These are phyloP conservation scores for Linum trigynum DNA, from an alignment of 345 rosid genomes.

Conservation along the genomic window DNA sequence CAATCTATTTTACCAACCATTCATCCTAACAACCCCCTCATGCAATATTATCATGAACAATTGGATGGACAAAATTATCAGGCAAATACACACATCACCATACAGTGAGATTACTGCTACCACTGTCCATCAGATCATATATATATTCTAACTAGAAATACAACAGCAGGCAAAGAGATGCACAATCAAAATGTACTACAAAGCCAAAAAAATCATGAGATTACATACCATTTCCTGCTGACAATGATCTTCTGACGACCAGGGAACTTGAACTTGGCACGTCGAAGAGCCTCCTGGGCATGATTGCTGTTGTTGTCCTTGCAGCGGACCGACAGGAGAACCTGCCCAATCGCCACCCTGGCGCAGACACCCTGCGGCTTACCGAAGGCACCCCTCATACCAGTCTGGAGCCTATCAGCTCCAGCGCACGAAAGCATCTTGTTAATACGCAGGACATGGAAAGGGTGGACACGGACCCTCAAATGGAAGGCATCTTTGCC, in stretches of 20 bases:
- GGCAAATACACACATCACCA: neutral
- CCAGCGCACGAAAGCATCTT: constrained; percentile 7
- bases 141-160: neutral
- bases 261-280: constrained; percentile 4
- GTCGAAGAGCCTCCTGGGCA: constrained; percentile 7
- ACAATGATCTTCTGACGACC: constrained; percentile 5
- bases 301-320: constrained; percentile 1
- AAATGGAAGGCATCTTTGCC: constrained; percentile 5
- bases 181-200: neutral
- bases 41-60: no score
- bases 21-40: no score
- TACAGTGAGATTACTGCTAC: neutral
- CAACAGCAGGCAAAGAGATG: neutral
- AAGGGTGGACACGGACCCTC: constrained; percentile 4
- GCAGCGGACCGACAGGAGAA: constrained; percentile 1
- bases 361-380: constrained; percentile 8
- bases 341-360: constrained; percentile 6
- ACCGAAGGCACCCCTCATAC: constrained; percentile 7
- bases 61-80: neutral
- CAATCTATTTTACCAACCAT: no score
- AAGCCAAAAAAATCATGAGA: neutral
- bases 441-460: constrained; percentile 3
- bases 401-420: constrained; percentile 7
- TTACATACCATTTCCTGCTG: neutral
- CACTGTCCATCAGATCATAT: neutral